phyloP scores from a whole-genome alignment of 1,284 basidiomycete species.

The Singerocomus inundabilis region DNA sequence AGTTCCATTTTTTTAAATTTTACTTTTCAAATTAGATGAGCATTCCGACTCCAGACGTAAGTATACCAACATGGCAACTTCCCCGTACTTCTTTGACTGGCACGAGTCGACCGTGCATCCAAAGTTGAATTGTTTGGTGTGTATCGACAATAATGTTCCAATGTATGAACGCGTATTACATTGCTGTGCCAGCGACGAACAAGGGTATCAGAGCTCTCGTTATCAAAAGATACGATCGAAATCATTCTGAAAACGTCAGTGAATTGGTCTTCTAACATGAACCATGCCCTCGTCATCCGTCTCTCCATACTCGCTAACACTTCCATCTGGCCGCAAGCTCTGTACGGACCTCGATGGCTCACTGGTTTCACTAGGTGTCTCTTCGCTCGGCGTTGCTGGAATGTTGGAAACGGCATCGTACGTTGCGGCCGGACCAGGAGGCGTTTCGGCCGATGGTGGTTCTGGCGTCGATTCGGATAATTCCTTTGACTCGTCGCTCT shows the following conservation, averaged over 20 bases:
- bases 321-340: constrained; percentile 36
- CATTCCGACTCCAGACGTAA: too few relatives aligned
- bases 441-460: constrained; percentile 2
- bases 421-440: not conserved
- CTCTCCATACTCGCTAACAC: constrained; percentile 59
- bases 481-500: constrained; percentile 25
- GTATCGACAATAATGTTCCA: constrained; percentile 12
- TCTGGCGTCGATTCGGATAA: constrained; percentile 13
- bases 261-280: constrained; percentile 58
- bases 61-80: too few relatives aligned
- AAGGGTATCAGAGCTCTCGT: constrained; percentile 27
- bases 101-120: too few relatives aligned
- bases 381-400: constrained; percentile 27
- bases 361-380: constrained; percentile 29
- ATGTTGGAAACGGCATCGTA: constrained; percentile 11
- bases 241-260: constrained; percentile 16
- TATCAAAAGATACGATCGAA: constrained; percentile 4
- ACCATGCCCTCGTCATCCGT: constrained; percentile 82
- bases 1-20: too few relatives aligned
- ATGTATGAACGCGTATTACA: constrained; percentile 16
- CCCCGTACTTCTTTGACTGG: too few relatives aligned
- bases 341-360: constrained; percentile 28
- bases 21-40: too few relatives aligned
- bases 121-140: not conserved
- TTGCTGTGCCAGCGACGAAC: constrained; percentile 6